These are phyloP conservation scores for Austroboletus niveus DNA, from an alignment of 1,284 basidiomycete genomes.

Conservation along the genomic window DNA sequence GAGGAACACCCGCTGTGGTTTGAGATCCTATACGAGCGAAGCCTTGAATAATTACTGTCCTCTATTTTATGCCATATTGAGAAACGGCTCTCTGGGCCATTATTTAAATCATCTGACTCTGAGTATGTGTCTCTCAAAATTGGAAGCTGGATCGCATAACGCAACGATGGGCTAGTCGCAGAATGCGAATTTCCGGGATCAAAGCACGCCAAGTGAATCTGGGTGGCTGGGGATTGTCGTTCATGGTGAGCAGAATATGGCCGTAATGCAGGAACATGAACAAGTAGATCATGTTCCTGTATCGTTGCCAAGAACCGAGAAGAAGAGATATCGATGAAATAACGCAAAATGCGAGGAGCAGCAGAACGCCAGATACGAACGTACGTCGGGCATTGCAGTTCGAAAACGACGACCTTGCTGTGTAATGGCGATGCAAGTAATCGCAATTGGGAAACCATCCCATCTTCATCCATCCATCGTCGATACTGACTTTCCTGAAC, in stretches of 20 bases:
- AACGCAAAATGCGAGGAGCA: background rate
- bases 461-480: slow-evolving; percentile 29
- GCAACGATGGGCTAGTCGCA: background rate
- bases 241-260: background rate
- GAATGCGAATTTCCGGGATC: background rate
- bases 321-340: background rate
- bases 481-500: background rate
- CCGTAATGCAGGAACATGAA: background rate
- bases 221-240: background rate
- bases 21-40: background rate
- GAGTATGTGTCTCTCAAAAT: background rate
- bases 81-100: background rate
- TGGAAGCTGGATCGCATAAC: background rate
- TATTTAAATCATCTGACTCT: background rate
- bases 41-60: background rate
- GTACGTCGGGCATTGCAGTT: slow-evolving; percentile 2
- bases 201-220: background rate
- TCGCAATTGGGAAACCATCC: slow-evolving; percentile 26
- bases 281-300: background rate
- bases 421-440: background rate
- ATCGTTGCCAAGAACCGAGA: slow-evolving; percentile 15
- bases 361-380: slow-evolving; percentile 8
- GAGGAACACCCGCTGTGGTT: background rate
- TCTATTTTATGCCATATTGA: background rate
- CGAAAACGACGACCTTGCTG: slow-evolving; percentile 4